Base-by-base conservation (phyloP, 176 grass and related monocot genomes). In the Hordeum vulgare region DNA sequence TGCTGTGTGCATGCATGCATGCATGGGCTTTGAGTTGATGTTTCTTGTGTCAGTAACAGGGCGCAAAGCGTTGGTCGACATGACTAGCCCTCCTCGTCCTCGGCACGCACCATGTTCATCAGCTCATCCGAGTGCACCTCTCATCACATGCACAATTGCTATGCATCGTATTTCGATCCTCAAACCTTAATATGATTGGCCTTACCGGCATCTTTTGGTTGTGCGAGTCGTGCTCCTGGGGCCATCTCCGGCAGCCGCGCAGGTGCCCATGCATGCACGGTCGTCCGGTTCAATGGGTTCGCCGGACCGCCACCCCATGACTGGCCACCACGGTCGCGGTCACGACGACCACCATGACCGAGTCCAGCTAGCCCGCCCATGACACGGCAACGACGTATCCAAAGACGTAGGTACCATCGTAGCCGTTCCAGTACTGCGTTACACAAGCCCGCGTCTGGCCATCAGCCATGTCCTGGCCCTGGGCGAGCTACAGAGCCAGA, bases 21-120 rank as follows among this genome's bases (percentile, higher is more conserved):
- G 69, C 65, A 67, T 37, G 28, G 33, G 78, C 71, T 34, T 64
- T 76, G 62, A 89, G 54, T 71, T 81, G 82, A 89, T 85, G 83
- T 89, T 61, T 81, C 82, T 75, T 81, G 31, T 81, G 77, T 81
- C 71, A 81, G 82, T 28, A 71, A 81, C 71, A 81, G 62, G 17
- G 71, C 53, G 41, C 63, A 24, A 77, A 41, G 63, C 24, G 41
- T 65, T 81, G 39, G 10, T 33, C 26, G 72, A 82, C 83, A 44
- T 78, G 88, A 81, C 78, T 44, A 65, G 69, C 34, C 75, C 33
- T 63, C 39, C 37, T 41, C n/a, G 66, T 63, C 51, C 49, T 41
- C n/a, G 66, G 10, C 66, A 27, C 39, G 27, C 47, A 20, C 40
- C 41, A 54, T 40, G 56, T 54, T 39, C 29, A 20, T 14, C 27